These are phyloP conservation scores for Hamiltosporidium tvaerminnensis DNA, from an alignment of 371 early-diverging fungal genomes.

Conservation along the genomic window DNA sequence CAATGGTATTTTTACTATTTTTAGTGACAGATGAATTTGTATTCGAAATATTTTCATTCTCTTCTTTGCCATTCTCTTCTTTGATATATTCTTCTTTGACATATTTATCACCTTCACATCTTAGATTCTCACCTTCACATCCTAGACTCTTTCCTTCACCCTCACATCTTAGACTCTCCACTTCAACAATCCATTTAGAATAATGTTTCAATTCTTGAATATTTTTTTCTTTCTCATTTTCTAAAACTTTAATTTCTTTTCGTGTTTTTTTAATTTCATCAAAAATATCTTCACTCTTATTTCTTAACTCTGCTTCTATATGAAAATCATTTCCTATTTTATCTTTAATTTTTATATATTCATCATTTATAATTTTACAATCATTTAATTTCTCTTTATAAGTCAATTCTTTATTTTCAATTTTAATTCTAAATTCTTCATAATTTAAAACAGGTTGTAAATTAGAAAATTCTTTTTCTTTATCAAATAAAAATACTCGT, in stretches of 20 bases:
- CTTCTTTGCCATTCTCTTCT: too few species aligned
- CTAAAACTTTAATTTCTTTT: neutral
- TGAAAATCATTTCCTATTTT: conserved; percentile 35
- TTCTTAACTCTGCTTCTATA: conserved; percentile 27
- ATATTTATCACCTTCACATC: too few species aligned
- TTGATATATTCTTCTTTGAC: too few species aligned
- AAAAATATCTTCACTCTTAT: conserved; percentile 21
- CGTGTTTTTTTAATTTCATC: conserved; percentile 5
- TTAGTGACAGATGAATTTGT: too few species aligned
- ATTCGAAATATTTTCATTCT: too few species aligned
- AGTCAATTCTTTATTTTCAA: conserved; percentile 12
- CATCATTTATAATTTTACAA: conserved; percentile 13
- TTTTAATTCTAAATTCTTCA: conserved; percentile 5
- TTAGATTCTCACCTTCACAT: too few species aligned
- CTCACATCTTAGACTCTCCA: too few species aligned
- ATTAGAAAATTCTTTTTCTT: conserved; percentile 8
- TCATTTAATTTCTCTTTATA: conserved; percentile 8
- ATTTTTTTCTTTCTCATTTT: neutral
- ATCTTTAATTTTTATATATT: conserved; percentile 18
- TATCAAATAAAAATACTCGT: conserved; percentile 9
- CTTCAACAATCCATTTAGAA: too few species aligned
- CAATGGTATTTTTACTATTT: too few species aligned
- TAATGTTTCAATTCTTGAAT: neutral
- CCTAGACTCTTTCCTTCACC: too few species aligned
- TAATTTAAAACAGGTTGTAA: conserved; percentile 7